A percentile compares a stretch with the other conserved stretches of the same genome.
phyloP scores from a whole-genome alignment of 306 rosid species.

The Mimosa pudica region DNA sequence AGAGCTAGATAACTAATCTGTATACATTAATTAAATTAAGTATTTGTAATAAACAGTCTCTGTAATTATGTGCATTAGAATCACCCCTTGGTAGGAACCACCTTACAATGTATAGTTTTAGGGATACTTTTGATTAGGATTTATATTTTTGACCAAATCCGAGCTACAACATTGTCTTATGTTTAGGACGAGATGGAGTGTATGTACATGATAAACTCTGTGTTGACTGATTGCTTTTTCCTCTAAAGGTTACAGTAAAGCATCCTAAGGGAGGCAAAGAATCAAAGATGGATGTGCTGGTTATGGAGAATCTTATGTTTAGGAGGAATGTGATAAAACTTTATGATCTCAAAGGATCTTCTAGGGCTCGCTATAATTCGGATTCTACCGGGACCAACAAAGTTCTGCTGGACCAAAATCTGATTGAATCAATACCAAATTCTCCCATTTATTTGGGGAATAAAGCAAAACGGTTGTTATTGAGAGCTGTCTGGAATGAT shows the following conservation, averaged over 20 bases:
- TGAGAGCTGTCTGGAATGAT: slow-evolving; percentile 98
- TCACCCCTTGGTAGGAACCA: too few relatives aligned
- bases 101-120: too few relatives aligned
- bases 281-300: slow-evolving; percentile 77
- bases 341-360: slow-evolving; percentile 95
- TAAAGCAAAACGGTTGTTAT: slow-evolving; percentile 82
- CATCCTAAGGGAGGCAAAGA: slow-evolving; percentile 88
- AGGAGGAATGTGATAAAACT: slow-evolving; percentile 71
- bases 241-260: slow-evolving; percentile 72
- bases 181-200: too few relatives aligned
- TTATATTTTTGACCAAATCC: too few relatives aligned
- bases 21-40: too few relatives aligned
- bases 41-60: too few relatives aligned
- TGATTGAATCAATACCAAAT: slow-evolving; percentile 97
- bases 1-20: too few relatives aligned
- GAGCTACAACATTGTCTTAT: too few relatives aligned
- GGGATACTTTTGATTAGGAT: too few relatives aligned
- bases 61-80: too few relatives aligned
- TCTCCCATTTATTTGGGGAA: slow-evolving; percentile 91
- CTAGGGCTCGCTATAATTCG: slow-evolving; percentile 85
- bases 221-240: slow-evolving; percentile 42
- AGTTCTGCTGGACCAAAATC: slow-evolving; percentile 90
- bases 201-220: slow-evolving; percentile 18
- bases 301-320: slow-evolving; percentile 96
- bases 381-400: slow-evolving; percentile 79